Percentiles rank a stretch among this genome's conserved stretches.
Conservation (phyloP, 768 basidiomycete species). For the Tubosaeta sp. region DNA sequence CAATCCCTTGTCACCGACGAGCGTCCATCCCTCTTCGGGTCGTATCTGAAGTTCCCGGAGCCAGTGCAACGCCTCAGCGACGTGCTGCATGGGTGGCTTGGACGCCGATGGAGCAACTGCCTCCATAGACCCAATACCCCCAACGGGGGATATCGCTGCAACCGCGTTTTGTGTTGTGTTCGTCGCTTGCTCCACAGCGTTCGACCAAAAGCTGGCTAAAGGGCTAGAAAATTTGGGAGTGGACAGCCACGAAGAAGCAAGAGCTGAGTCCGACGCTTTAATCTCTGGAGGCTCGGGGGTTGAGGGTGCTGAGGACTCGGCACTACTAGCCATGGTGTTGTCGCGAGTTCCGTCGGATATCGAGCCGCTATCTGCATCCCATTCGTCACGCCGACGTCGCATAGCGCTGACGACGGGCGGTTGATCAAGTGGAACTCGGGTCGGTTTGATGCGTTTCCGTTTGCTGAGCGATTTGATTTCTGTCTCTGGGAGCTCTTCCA, state of each 20-base stretch:
- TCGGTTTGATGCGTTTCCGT: conserved; percentile 82
- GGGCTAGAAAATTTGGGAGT: conserved; percentile 68
- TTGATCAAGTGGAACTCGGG: conserved; percentile 88
- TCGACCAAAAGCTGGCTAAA: conserved; percentile 66
- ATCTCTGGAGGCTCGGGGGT: conserved; percentile 22
- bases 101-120: conserved; percentile 46
- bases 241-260: conserved; percentile 44
- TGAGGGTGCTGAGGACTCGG: conserved; percentile 16
- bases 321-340: conserved; percentile 8
- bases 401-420: conserved; percentile 77
- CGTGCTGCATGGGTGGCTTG: conserved; percentile 74
- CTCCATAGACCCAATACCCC: conserved; percentile 32
- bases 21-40: conserved; percentile 66
- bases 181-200: conserved; percentile 69
- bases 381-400: conserved; percentile 65
- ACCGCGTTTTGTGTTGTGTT: conserved; percentile 74
- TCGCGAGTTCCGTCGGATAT: conserved; percentile 15
- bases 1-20: conserved; percentile 72
- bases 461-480: conserved; percentile 82
- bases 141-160: conserved; percentile 64
- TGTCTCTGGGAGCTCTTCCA: conserved; percentile 80
- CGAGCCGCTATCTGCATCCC: conserved; percentile 52
- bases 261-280: conserved; percentile 7
- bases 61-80: conserved; percentile 77
- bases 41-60: conserved; percentile 66